A percentile compares a stretch with the other conserved stretches of the same genome.
These are phyloP conservation scores for Boletales sp. DNA, from an alignment of 768 basidiomycete species.

Conservation along the genomic window DNA sequence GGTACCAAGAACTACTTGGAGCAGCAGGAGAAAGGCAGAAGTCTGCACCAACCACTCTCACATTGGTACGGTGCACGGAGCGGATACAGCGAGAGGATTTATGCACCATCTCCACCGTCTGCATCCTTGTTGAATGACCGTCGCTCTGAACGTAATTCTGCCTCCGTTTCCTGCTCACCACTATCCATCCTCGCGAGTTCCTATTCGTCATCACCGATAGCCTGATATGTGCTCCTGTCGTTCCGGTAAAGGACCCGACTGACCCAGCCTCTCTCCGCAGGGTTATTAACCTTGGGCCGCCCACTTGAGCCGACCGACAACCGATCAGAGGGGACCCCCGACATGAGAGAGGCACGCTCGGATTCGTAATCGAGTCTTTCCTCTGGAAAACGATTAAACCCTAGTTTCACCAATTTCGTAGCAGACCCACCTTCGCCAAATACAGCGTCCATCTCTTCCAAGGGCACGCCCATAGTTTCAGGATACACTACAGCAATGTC, in stretches of 20 bases:
- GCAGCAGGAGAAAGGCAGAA: slow-evolving; percentile 1
- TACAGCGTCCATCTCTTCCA: slow-evolving; percentile 89
- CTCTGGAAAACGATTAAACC: slow-evolving; percentile 34
- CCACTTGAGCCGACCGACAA: slow-evolving; percentile 30
- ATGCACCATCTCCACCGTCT: slow-evolving; percentile 6
- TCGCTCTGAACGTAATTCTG: slow-evolving; percentile 18
- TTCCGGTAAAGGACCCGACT: slow-evolving; percentile 45
- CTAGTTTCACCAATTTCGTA: slow-evolving; percentile 10
- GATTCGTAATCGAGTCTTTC: slow-evolving; percentile 66
- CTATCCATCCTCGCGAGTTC: slow-evolving; percentile 53
- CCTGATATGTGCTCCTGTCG: slow-evolving; percentile 42
- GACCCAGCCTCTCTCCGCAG: slow-evolving; percentile 43
- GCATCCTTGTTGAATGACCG: slow-evolving; percentile 6
- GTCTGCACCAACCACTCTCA: slow-evolving; percentile 4
- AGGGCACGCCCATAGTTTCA: slow-evolving; percentile 80
- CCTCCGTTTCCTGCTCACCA: slow-evolving; percentile 28
- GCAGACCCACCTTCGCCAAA: slow-evolving; percentile 74
- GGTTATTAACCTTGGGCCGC: slow-evolving; percentile 19
- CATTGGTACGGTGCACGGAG: slow-evolving; percentile 2
- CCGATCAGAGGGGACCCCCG: slow-evolving; percentile 36
- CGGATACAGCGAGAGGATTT: slow-evolving; percentile 1
- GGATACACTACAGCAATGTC: slow-evolving; percentile 59
- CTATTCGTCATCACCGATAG: slow-evolving; percentile 52
- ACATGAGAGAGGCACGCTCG: slow-evolving; percentile 53
- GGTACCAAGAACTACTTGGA: slow-evolving; percentile 6